Evolutionary conservation across 202 grass and related monocot species (phyloP).

Genomic region (Alloteropsis angusta): DNA sequence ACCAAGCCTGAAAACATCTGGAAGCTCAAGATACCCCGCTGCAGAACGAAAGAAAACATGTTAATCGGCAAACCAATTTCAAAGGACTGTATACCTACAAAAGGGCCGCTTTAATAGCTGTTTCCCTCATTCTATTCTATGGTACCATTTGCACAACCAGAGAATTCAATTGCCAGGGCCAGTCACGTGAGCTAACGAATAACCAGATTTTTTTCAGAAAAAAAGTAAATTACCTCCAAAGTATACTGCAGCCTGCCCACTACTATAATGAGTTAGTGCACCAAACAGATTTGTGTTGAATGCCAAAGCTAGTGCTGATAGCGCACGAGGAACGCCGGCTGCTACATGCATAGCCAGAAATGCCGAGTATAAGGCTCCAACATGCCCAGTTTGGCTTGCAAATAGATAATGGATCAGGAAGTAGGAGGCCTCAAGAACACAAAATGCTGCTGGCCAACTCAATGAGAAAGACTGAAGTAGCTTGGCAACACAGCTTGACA

Average conservation of each 20-base stretch:
- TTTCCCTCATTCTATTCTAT: background rate
- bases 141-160: background rate
- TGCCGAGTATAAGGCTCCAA: constrained; percentile 83
- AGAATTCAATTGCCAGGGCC: background rate
- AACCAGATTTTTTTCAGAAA: background rate
- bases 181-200: background rate
- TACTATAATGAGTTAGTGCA: constrained; percentile 86
- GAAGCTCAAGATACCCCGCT: constrained; percentile 88
- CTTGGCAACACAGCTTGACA: constrained; percentile 74
- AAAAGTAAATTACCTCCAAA: constrained; percentile 74
- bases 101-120: background rate
- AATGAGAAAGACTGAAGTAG: constrained; percentile 68
- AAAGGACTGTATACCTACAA: background rate
- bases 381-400: constrained; percentile 92
- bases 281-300: constrained; percentile 94
- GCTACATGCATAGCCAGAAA: constrained; percentile 91
- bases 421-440: constrained; percentile 78
- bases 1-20: constrained; percentile 75
- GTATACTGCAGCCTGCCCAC: constrained; percentile 90
- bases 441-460: constrained; percentile 76
- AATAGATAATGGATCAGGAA: constrained; percentile 91
- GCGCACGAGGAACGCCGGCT: constrained; percentile 62
- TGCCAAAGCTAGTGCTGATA: constrained; percentile 75
- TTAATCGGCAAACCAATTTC: background rate
- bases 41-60: constrained; percentile 28